Conservation (phyloP, 805 yeast genomes). For the Saturnispora quitensis region DNA sequence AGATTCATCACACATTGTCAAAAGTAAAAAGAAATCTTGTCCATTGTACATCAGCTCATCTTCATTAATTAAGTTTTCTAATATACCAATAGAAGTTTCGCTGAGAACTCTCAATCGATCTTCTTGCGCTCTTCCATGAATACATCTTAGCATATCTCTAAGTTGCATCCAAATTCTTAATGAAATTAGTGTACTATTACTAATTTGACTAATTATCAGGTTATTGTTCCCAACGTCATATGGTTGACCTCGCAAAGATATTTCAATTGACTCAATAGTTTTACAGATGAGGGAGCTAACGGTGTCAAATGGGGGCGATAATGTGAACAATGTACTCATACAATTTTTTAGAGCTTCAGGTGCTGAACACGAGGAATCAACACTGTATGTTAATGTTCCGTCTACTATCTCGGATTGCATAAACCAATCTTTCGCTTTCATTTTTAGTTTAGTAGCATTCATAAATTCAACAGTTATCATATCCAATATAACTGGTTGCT, state of each 20-base stretch:
- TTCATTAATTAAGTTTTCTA: slow-evolving; percentile 49
- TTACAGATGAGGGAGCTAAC: slow-evolving; percentile 33
- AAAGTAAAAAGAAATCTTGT: slow-evolving; percentile 44
- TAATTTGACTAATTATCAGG: slow-evolving; percentile 45
- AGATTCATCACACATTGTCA: slow-evolving; percentile 42
- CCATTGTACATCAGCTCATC: slow-evolving; percentile 27
- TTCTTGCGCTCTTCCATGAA: slow-evolving; percentile 17
- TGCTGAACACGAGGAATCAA: slow-evolving; percentile 16
- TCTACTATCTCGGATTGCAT: slow-evolving; percentile 15
- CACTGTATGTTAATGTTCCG: slow-evolving; percentile 4
- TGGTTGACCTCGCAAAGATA: slow-evolving; percentile 47
- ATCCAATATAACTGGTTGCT: slow-evolving; percentile 8
- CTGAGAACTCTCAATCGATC: slow-evolving; percentile 21
- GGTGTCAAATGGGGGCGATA: slow-evolving; percentile 27
- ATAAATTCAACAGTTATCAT: slow-evolving; percentile 18
- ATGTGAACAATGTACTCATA: slow-evolving; percentile 15
- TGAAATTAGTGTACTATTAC: slow-evolving; percentile 52
- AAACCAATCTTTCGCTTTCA: slow-evolving; percentile 24
- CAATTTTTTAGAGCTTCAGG: slow-evolving; percentile 21
- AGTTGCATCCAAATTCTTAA: slow-evolving; percentile 39
- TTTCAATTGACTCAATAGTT: slow-evolving; percentile 57
- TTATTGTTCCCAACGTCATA: slow-evolving; percentile 22
- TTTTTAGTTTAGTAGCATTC: slow-evolving; percentile 15
- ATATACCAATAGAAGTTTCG: slow-evolving; percentile 27
- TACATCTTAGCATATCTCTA: slow-evolving; percentile 23